Base-by-base conservation (phyloP, 2,329 filamentous ascomycete species). In the Fusarium pseudoanthophilum region DNA sequence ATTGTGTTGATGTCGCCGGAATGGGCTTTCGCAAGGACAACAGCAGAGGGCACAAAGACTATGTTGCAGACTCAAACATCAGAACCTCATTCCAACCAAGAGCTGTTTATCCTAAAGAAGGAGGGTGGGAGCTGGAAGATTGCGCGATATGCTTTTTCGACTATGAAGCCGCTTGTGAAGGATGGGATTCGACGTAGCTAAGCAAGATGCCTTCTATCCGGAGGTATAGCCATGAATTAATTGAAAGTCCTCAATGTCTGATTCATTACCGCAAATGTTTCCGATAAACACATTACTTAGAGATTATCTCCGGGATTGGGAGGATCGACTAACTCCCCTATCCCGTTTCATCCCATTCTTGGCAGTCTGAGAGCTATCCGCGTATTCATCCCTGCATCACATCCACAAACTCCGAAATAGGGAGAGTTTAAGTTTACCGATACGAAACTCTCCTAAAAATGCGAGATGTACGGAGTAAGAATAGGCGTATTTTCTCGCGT, bases 311-410 rank as follows among this genome's bases (percentile, higher is more conserved):
- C 15, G 0, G 13, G 21, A 43, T 26, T 58, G 30, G 20, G 24
- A 34, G 21, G 24, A 6, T 26, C 34, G 28, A 10, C 16, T 20
- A 0, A 16, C 11, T 20, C 32, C 28, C 46, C 7, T 34, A 39
- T 14, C n/a, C 18, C 11, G 62, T 67, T 51, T 67, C 62, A 48
- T 42, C 45, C 45, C 7, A 28, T 53, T 32, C 24, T 61, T 53
- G 30, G 39, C 28, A 3, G 26, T 34, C 11, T 13, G 6, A 2
- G 7, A 18, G 6, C 15, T 8, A 40, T 45, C n/a, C n/a, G 14
- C 26, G 14, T 40, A 24, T 21, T 11, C 1, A 43, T n/a, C 40
- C 39, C 32, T 65, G 26, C 60, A n/a, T n/a, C 51, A 28, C 24
- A 28, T 30, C 14, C 45, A 26, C 14, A 36, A 65, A 26, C 14